Conservation (phyloP, 441 rosid genomes). For the Pelargonium fulgidum region DNA sequence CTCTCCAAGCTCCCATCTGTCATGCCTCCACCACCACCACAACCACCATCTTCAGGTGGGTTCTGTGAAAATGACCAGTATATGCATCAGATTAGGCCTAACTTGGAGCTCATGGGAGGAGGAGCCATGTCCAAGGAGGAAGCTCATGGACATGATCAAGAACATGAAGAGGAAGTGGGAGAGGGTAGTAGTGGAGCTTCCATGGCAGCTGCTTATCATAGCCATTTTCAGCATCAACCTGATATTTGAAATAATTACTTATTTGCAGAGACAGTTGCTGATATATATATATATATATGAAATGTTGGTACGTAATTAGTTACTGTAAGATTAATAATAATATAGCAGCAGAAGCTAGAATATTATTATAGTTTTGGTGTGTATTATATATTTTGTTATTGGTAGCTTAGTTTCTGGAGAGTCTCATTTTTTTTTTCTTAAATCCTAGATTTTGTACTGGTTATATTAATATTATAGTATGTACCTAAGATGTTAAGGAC, state of each 20-base stretch:
- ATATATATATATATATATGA: no score
- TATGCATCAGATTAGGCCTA: background rate
- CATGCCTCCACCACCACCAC: constrained; percentile 38
- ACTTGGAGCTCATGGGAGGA: background rate
- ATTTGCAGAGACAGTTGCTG: background rate
- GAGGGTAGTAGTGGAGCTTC: constrained; percentile 3
- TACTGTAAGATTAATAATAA: background rate
- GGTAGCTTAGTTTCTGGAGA: background rate
- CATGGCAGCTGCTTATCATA: constrained; percentile 1
- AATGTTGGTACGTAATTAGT: background rate
- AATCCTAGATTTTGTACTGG: background rate
- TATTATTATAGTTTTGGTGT: background rate
- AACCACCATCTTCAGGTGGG: background rate
- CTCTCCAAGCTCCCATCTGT: constrained; percentile 96
- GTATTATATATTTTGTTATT: background rate
- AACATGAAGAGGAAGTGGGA: background rate
- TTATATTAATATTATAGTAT: background rate
- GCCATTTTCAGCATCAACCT: background rate
- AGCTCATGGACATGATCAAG: no score
- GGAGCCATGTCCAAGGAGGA: background rate
- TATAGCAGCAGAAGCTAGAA: background rate
- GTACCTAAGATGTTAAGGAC: background rate
- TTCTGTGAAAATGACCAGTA: constrained; percentile 14
- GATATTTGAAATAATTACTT: background rate
- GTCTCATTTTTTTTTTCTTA: background rate